Base-by-base conservation (phyloP, 2,329 filamentous ascomycete genomes). In the Hypoxylon sp. region DNA sequence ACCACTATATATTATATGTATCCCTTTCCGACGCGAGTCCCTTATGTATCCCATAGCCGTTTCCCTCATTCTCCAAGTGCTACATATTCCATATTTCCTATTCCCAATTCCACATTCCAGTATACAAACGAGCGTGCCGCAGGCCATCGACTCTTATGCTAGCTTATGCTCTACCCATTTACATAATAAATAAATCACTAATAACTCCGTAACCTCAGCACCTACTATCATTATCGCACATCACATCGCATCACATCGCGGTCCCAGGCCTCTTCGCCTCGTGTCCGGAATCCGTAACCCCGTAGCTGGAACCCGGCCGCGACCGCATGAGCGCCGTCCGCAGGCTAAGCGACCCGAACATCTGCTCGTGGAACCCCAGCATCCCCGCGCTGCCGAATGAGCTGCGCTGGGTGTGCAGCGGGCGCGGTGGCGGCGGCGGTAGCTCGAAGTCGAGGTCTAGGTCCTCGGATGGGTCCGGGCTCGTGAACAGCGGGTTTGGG, bases 321-420 rank as follows among this genome's bases (percentile, higher is more conserved):
- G 63, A 61, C 17, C 65, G 68, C 61, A 65, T 65, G 14, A 70
- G 55, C 22, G 74, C 70, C 24, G 73, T 47, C 9, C 73, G 68
- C 35, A 75, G 52, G 14, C 70, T 74, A 1, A 78, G 60, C 14
- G 71, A 68, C 44, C 74, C 70, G 51, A 74, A 70, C 31, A 73
- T 71, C 63, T 74, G 73, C 37, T 75, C 77, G 51, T 72, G 70
- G 61, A 79, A 74, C 29, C 77, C 76, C 8, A 79, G 72, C 22
- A 77, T 67, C 19, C 75, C 76, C 1, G 77, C 76, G 66, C 76
- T 77, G 62, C 77, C 75, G 54, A 78, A 76, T 0, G 76, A 78
- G 35, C 68, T 70, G 62, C 73, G 74, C 13, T 71, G 69, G 11
- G 68, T 33, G 14, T 65, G 67, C 8, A 58, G 51, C 3, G 59